A percentile compares a stretch with the other conserved stretches of the same genome.
phyloP scores from a whole-genome alignment of 306 rosid genomes.

The Echinosophora koreensis region DNA sequence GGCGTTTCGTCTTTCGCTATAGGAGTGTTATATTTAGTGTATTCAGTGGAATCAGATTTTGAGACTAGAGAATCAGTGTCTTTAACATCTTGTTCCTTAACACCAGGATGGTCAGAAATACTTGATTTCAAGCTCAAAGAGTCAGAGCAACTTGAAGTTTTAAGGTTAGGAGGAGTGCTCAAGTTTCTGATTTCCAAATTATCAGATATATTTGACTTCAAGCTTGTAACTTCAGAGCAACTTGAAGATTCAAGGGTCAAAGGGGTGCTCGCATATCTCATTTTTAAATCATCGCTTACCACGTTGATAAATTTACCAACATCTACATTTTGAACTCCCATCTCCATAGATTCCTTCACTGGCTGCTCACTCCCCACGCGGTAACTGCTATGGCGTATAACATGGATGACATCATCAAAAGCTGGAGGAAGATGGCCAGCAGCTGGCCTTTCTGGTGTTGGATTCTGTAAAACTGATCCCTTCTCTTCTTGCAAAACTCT shows the following conservation, averaged over 20 bases:
- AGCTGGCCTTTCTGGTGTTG: constrained; percentile 58
- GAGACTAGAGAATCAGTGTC: constrained; percentile 47
- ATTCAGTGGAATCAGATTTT: constrained; percentile 56
- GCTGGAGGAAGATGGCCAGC: constrained; percentile 77
- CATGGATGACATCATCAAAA: constrained; percentile 89
- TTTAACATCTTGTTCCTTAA: constrained; percentile 56
- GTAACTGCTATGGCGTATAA: constrained; percentile 91
- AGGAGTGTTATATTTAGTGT: constrained; percentile 47
- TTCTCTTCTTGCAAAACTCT: constrained; percentile 57
- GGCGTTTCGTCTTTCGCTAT: constrained; percentile 63
- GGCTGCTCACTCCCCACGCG: constrained; percentile 87
- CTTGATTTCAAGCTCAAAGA: constrained; percentile 55
- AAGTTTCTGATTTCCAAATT: constrained; percentile 60
- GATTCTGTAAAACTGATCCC: constrained; percentile 54
- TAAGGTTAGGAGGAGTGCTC: constrained; percentile 41
- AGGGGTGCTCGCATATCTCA: constrained; percentile 55
- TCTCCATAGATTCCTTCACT: constrained; percentile 71
- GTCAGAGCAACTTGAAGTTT: constrained; percentile 59
- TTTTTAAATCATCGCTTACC: constrained; percentile 72
- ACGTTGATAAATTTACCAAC: constrained; percentile 76
- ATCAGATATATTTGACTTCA: constrained; percentile 56
- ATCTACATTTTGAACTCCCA: constrained; percentile 82
- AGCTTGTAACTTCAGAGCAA: constrained; percentile 63
- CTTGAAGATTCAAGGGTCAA: constrained; percentile 56
- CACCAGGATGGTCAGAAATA: constrained; percentile 50